Conservation (phyloP, 257 asterid genomes). For the Linderniella brevidens region DNA sequence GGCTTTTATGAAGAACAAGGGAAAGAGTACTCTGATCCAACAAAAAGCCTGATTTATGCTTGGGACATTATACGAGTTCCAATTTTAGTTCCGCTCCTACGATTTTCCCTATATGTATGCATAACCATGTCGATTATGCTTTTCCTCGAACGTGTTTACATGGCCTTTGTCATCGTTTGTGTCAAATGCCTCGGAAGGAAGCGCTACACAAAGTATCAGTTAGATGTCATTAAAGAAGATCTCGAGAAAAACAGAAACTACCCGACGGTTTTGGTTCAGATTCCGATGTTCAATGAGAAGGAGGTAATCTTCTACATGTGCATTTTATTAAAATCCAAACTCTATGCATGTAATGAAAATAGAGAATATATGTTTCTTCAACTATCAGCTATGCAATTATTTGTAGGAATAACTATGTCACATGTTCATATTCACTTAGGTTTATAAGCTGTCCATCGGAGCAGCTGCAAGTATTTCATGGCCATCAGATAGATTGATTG, state of each 20-base stretch:
- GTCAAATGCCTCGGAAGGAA: slow-evolving; percentile 58
- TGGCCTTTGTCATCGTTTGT: slow-evolving; percentile 59
- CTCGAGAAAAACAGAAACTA: slow-evolving; percentile 34
- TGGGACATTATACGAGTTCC: slow-evolving; percentile 65
- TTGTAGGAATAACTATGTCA: too few relatives aligned
- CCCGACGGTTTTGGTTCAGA: slow-evolving; percentile 67
- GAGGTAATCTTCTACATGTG: slow-evolving; percentile 29
- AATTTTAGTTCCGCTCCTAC: slow-evolving; percentile 43
- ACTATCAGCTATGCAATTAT: too few relatives aligned
- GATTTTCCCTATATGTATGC: slow-evolving; percentile 41
- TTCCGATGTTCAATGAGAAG: slow-evolving; percentile 79
- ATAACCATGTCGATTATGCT: slow-evolving; percentile 76
- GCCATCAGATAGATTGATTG: slow-evolving; percentile 64
- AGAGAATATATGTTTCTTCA: too few relatives aligned
- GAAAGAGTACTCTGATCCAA: slow-evolving; percentile 29
- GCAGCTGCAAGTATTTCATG: slow-evolving; percentile 60
- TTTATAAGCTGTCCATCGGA: slow-evolving; percentile 84
- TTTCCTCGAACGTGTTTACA: slow-evolving; percentile 57
- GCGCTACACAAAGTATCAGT: slow-evolving; percentile 65
- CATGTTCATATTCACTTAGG: slow-evolving; percentile 22
- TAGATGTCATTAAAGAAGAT: slow-evolving; percentile 52
- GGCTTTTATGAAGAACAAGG: slow-evolving; percentile 18
- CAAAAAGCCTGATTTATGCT: slow-evolving; percentile 23
- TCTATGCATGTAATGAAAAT: too few relatives aligned
- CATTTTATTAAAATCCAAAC: background rate